phyloP scores from a whole-genome alignment of 768 basidiomycete genomes.

The Lactifluus pinguis region DNA sequence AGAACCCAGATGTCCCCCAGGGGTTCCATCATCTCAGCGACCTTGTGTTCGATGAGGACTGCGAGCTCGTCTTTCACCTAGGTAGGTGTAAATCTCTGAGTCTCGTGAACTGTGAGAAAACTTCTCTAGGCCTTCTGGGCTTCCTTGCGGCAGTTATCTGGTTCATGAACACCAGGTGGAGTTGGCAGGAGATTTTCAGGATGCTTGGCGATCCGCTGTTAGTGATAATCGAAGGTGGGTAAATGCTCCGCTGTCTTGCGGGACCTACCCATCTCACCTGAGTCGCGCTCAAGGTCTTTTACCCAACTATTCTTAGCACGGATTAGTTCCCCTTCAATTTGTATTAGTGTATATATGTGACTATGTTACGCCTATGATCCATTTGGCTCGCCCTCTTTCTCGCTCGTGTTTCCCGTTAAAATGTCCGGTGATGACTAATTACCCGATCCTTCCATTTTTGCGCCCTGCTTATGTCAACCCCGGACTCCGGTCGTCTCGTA shows the following conservation, averaged over 20 bases:
- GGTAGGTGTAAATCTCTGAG: neutral
- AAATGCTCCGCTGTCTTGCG: neutral
- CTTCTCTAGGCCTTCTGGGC: constrained; percentile 1
- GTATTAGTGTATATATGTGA: neutral
- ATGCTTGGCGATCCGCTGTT: neutral
- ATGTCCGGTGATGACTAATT: too few relatives aligned
- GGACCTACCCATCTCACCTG: neutral
- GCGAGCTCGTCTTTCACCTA: constrained; percentile 7
- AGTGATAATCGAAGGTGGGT: constrained; percentile 8
- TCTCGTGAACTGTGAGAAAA: neutral
- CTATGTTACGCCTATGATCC: neutral
- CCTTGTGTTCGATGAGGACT: constrained; percentile 6
- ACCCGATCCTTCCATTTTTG: too few relatives aligned
- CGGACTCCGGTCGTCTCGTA: too few relatives aligned
- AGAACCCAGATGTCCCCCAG: neutral
- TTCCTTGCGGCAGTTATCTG: constrained; percentile 12
- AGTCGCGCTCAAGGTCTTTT: constrained; percentile 3
- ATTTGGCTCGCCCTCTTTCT: too few relatives aligned
- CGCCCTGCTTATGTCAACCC: too few relatives aligned
- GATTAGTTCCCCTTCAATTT: neutral
- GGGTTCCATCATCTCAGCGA: constrained; percentile 1
- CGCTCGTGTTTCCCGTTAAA: too few relatives aligned
- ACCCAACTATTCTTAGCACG: constrained; percentile 13
- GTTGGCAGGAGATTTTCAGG: constrained; percentile 3
- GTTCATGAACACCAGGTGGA: constrained; percentile 13